Evolutionary conservation across 495 filamentous ascomycete genomes (phyloP), one percentile per base, ranked within the genome.

Genomic region (Achaetomiella virescens): DNA sequence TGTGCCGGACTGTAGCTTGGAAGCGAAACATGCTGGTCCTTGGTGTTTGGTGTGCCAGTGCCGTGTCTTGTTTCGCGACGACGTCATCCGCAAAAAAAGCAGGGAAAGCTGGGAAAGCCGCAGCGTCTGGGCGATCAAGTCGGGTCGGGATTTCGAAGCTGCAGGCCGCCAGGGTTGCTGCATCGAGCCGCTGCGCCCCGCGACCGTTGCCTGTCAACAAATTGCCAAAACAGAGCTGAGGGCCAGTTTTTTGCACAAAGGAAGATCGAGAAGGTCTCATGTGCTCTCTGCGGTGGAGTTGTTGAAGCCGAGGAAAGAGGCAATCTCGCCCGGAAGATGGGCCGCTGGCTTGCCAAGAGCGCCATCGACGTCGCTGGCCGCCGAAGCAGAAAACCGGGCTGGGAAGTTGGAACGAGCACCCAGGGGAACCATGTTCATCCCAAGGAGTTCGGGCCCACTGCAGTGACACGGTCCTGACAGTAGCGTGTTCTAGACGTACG

Each of bases 401-500:
- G 47, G 41, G 55, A 55, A 58, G 52, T 50, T 62, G 55, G 47
- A 55, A 54, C 44, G 49, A 49, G 36, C 43, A 46, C 31, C 54
- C 59, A 57, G 54, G 59, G 54, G 45, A 42, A 27, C 58, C 58
- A 31, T 56, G 49, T 55, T 54, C 59, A 37, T 61, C 51, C n/a
- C 64, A 53, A 50, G 55, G 59, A 59, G 60, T 51, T 21, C 41
- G 57, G 55, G 46, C 54, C 49, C 52, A 31, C 37, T 51, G 22
- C 20, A 29, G 40, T 61, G 59, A 49, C 58, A 64, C 56, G 22
- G 22, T 43, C 45, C 44, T 15, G 46, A 46, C 56, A 40, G 12
- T 48, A 52, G 51, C 24, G 35, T 37, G 51, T 18, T 37, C 37
- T 64, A 59, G 22, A 17, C 8, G 35, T 59, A 61, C 62, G 41